A percentile compares a stretch with the other conserved stretches of the same genome.
These are phyloP conservation scores for Exserohilum rostratum DNA, from an alignment of 2,329 filamentous ascomycete genomes.

Conservation along the genomic window DNA sequence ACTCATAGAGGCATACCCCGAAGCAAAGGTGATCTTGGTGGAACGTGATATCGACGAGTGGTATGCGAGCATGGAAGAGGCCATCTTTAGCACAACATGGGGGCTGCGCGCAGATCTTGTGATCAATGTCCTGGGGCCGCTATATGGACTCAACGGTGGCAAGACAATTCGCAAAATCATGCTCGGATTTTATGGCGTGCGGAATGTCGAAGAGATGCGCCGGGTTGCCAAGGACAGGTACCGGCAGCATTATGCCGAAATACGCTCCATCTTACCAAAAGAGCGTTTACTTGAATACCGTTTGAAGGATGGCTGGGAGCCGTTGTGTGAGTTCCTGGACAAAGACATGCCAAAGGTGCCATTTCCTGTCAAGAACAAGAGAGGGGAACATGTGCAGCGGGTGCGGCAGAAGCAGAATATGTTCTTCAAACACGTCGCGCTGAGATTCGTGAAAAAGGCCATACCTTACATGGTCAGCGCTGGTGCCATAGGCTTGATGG, in stretches of 20 bases:
- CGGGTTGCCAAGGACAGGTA: conserved; percentile 13
- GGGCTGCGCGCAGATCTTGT: conserved; percentile 4
- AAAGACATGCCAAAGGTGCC: conserved; percentile 22
- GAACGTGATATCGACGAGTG: conserved; percentile 29
- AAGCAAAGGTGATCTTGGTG: conserved; percentile 37
- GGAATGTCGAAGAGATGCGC: conserved; percentile 4
- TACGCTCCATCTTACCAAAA: conserved; percentile 23
- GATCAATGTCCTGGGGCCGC: conserved; percentile 3
- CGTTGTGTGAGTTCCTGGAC: conserved; percentile 32
- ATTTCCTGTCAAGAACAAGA: conserved; percentile 24
- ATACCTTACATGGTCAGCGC: neutral
- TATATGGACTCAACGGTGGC: conserved; percentile 5
- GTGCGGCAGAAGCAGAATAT: conserved; percentile 11
- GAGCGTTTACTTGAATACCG: conserved; percentile 28
- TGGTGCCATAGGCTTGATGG: neutral
- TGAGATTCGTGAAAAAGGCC: neutral
- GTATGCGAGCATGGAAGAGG: conserved; percentile 26
- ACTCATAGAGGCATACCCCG: conserved; percentile 34
- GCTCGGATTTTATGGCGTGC: conserved; percentile 5
- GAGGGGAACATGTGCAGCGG: conserved; percentile 7
- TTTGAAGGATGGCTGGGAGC: conserved; percentile 28
- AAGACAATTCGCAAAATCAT: conserved; percentile 11
- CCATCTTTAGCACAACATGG: conserved; percentile 16
- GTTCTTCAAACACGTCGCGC: conserved; percentile 7
- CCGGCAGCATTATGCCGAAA: conserved; percentile 17